Evolutionary conservation across 306 rosid species (phyloP).

Genomic region (Sindora glabra): DNA sequence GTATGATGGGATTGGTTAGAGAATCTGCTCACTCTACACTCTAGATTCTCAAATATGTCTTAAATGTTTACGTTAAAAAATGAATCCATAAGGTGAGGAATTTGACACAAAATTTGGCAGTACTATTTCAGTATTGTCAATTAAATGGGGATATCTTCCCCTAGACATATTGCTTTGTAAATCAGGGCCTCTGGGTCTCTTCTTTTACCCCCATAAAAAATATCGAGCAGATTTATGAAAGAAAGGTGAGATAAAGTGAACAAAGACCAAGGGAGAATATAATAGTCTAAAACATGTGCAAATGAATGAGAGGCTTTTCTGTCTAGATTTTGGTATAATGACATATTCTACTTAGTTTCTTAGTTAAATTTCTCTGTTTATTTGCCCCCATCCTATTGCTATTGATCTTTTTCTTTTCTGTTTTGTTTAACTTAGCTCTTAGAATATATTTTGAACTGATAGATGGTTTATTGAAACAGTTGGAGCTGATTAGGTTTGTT

Average conservation of each 20-base stretch:
- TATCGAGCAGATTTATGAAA: not conserved
- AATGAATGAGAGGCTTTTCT: not conserved
- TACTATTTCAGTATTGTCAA: no score
- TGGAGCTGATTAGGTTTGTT: slow-evolving; percentile 70
- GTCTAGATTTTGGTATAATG: not conserved
- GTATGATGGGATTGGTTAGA: no score
- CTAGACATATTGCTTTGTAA: no score
- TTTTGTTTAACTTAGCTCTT: not conserved
- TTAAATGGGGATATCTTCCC: no score
- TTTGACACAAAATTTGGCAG: no score
- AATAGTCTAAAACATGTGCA: not conserved
- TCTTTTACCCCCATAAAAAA: not conserved
- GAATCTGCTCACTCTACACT: no score
- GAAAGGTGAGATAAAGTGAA: not conserved
- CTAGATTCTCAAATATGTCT: not conserved
- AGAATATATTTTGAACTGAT: slow-evolving; percentile 16
- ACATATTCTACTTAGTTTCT: not conserved
- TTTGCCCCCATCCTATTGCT: not conserved
- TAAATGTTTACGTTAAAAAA: not conserved
- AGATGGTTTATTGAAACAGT: slow-evolving; percentile 43
- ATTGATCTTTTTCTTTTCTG: not conserved
- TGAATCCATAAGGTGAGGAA: not conserved
- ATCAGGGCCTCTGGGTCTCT: no score
- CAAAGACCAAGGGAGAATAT: not conserved
- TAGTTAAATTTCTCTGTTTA: not conserved